These are phyloP conservation scores for Calonectria pseudoturangicola DNA, from an alignment of 2,329 filamentous ascomycete species.

Conservation along the genomic window DNA sequence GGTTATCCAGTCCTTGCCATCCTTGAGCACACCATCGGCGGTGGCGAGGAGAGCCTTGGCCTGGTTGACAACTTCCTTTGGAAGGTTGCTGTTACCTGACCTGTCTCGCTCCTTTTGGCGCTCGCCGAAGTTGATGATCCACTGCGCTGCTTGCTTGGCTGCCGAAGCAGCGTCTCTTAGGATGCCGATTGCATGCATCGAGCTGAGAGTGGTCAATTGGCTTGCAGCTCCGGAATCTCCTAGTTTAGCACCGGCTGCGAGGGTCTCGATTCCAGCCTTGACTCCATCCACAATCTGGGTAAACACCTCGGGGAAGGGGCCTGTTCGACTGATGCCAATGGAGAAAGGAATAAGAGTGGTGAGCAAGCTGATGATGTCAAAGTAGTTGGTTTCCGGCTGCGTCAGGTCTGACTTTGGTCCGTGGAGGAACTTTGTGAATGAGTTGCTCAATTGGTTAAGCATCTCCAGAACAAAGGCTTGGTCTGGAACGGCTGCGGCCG, in stretches of 20 bases:
- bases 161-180: conserved; percentile 63
- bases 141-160: conserved; percentile 56
- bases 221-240: conserved; percentile 40
- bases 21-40: conserved; percentile 57
- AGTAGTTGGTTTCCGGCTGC: conserved; percentile 65
- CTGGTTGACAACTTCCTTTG: conserved; percentile 60
- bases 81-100: conserved; percentile 61
- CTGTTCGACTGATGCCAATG: conserved; percentile 50
- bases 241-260: conserved; percentile 46
- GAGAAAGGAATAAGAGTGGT: conserved; percentile 59
- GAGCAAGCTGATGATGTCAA: conserved; percentile 65
- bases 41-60: conserved; percentile 58
- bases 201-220: conserved; percentile 55
- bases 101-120: conserved; percentile 63
- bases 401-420: conserved; percentile 60
- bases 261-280: conserved; percentile 53
- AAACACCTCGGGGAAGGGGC: conserved; percentile 51
- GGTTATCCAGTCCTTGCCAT: conserved; percentile 57
- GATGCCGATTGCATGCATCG: conserved; percentile 61
- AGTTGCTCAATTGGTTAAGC: conserved; percentile 64
- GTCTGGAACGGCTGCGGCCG: conserved; percentile 63
- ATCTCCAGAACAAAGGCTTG: conserved; percentile 66
- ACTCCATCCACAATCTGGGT: conserved; percentile 53
- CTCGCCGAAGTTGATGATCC: conserved; percentile 62
- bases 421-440: conserved; percentile 63